These are phyloP conservation scores for Amanita molliuscula DNA, from an alignment of 768 basidiomycete species.

Conservation along the genomic window DNA sequence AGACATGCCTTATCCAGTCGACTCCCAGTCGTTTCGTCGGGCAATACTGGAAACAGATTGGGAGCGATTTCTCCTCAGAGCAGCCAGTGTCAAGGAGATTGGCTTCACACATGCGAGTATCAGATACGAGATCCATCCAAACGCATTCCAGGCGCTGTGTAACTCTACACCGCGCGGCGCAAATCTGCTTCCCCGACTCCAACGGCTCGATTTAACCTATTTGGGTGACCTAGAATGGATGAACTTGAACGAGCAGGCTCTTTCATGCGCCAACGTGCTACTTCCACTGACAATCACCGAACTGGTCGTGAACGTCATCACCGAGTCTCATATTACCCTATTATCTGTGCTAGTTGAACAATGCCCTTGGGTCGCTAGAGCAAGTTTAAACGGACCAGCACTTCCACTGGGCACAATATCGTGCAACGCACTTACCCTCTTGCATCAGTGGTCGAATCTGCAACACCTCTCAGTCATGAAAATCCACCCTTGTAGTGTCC, in stretches of 20 bases:
- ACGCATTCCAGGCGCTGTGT: not conserved
- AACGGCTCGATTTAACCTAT: not conserved
- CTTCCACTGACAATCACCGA: not conserved
- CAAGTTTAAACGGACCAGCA: not conserved
- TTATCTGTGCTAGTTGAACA: not conserved
- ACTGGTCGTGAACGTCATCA: not conserved
- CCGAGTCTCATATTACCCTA: not conserved
- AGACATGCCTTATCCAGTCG: not conserved
- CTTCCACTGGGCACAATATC: too few relatives aligned
- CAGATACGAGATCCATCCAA: not conserved
- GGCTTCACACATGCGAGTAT: not conserved
- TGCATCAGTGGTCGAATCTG: not conserved
- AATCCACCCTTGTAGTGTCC: not conserved
- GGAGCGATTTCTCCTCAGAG: not conserved
- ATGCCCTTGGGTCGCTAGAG: not conserved
- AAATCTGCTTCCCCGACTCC: not conserved
- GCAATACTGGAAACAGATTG: not conserved
- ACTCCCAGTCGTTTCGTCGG: not conserved
- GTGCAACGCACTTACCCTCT: not conserved
- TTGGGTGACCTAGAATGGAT: too few relatives aligned
- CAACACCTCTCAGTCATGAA: not conserved
- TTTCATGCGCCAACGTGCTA: too few relatives aligned
- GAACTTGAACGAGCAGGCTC: not conserved
- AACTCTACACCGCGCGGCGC: too few relatives aligned
- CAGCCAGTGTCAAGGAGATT: not conserved